Evolutionary conservation across 495 filamentous ascomycete genomes (phyloP), one percentile per base, ranked within the genome.

Genomic region (Talaromyces trachyspermus): DNA sequence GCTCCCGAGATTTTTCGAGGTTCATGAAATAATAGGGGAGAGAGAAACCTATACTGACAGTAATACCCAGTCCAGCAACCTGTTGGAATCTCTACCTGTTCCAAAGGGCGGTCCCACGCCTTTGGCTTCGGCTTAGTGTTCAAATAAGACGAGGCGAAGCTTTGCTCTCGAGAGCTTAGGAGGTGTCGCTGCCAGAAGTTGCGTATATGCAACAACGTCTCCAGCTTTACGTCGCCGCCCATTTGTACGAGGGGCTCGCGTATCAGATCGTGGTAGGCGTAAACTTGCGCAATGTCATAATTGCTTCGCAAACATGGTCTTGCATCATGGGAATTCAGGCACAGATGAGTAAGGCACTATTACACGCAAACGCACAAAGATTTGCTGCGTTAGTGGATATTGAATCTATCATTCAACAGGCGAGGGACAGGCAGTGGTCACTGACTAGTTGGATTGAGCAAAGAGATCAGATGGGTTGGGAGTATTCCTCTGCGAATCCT

Each of bases 111-210:
- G 14, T 46, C 57, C 44, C 49, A 48, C 17, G 35, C 19, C 12
- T 50, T 49, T 11, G 62, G 67, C 24, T 43, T 63, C 6, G 50
- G 9, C 2, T 17, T n/a, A 7, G 66, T 42, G 4, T 18, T 43
- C 2, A 36, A 36, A 43, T 62, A 69, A 5, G 60, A 56, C 0
- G 52, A 37, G 33, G 52, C 45, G 42, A 58, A 69, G 2, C 54
- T 64, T 0, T 53, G 39, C 24, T 62, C 58, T 2, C 43, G 39
- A 0, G 49, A 18, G n/a, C 53, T 62, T 15, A 64, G 41, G 2
- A 70, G 39, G 43, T 70, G 65, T 5, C 59, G 58, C 18, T 62
- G 56, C 67, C 67, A 70, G 40, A 69, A 69, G 43, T 58, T 62
- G 9, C 65, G 62, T 11, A 66, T 56, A n/a, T 67, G 55, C 29